phyloP scores from a whole-genome alignment of 805 yeast genomes.

The Nakazawaea populi region DNA sequence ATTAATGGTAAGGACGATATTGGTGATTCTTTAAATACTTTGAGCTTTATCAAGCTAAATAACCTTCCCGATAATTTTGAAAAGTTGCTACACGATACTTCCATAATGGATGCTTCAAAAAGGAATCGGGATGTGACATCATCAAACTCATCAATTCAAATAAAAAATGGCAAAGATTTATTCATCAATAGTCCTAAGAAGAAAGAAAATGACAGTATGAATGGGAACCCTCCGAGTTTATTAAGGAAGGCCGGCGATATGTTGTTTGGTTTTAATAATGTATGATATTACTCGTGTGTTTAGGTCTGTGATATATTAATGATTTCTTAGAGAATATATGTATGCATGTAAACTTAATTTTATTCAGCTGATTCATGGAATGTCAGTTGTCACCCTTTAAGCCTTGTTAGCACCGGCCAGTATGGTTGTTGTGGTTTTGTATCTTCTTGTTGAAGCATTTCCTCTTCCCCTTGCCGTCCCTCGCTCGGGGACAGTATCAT shows the following conservation, averaged over 20 bases:
- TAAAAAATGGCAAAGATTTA: conserved; percentile 37
- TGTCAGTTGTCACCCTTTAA: neutral
- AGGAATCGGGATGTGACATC: conserved; percentile 10
- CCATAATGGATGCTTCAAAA: conserved; percentile 12
- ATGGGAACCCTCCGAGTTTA: neutral
- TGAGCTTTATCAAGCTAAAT: conserved; percentile 4
- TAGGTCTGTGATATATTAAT: no score
- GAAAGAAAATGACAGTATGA: neutral
- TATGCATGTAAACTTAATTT: no score
- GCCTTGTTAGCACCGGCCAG: conserved; percentile 9
- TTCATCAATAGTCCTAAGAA: conserved; percentile 21
- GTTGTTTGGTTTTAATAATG: conserved; percentile 7
- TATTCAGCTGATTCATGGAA: neutral
- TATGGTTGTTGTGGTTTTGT: conserved; percentile 2
- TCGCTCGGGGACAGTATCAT: no score
- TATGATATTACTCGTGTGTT: neutral
- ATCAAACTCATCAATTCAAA: conserved; percentile 19
- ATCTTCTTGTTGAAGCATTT: neutral
- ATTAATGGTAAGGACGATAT: conserved; percentile 40
- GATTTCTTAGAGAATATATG: no score
- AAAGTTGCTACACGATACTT: conserved; percentile 3
- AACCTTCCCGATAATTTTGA: conserved; percentile 8
- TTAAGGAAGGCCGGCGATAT: conserved; percentile 5
- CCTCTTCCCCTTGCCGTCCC: neutral
- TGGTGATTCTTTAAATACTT: conserved; percentile 29